Base-by-base conservation (phyloP, 352 stramenopile genomes). In the Pythium folliculosum region DNA sequence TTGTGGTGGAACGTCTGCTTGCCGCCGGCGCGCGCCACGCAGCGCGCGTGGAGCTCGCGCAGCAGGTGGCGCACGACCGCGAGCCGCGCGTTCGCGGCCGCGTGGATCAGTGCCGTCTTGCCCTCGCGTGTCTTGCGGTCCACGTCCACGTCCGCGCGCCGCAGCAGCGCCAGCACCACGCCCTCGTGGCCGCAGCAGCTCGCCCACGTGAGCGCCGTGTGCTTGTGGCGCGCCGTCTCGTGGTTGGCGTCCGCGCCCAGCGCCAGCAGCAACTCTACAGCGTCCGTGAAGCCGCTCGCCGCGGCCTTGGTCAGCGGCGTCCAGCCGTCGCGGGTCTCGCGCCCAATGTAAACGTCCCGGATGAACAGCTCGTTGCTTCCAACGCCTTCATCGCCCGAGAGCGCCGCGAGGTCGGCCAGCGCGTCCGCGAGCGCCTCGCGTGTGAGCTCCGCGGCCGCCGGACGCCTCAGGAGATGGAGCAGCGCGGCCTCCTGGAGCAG, bases 121-220 rank as follows among this genome's bases (percentile, higher is more conserved):
- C 81, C 77, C 37, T 92, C 86, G 0, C 69, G 60, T 0, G 86
- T 92, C 22, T 65, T 69, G 23, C 80, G 72, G 22, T 75, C 43
- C 4, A 86, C 49, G 30, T 77, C 38, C 9, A 82, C 77, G 1
- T 67, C 60, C 2, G 52, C 37, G 44, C 75, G 9, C 0, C 78
- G 81, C 27, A 94, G 68, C 1, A 94, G 65, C 5, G 75, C 57
- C 14, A 92, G 71, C 23, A 80, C 73, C 5, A 90, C 76, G 2
- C 70, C 63, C 51, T 92, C 85, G 50, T 94, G 84, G 4, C 86
- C 86, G 49, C 82, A 92, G 60, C 85, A 91, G 19, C 76, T 80
- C 19, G 86, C 86, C 86, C 86, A 92, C 9, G 84, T 92, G 69
- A 92, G 75, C 6, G 86, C 74, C 22, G 84, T 91, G 56, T 94